phyloP scores from a whole-genome alignment of 176 grass and related monocot genomes.

The Elaeis guineensis region DNA sequence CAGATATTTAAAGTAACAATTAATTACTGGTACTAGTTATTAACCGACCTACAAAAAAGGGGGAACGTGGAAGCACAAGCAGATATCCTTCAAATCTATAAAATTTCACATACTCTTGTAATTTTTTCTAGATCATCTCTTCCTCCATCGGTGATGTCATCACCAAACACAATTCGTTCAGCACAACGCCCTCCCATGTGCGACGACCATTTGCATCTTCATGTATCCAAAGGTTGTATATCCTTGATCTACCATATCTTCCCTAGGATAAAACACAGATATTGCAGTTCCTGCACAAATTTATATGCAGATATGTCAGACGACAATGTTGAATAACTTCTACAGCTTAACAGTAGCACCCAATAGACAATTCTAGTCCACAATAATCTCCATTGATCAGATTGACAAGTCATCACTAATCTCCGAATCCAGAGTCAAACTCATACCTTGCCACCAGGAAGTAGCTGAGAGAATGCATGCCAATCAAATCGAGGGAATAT shows the following conservation, averaged over 20 bases:
- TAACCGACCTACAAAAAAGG: no score
- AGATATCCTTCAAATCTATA: background rate
- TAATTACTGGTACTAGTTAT: no score
- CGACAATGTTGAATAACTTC: no score
- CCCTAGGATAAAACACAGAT: constrained; percentile 34
- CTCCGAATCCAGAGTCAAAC: background rate
- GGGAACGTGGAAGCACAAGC: no score
- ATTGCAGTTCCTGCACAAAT: constrained; percentile 27
- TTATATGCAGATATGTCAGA: background rate
- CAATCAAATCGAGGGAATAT: constrained; percentile 35
- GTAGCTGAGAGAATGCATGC: constrained; percentile 41
- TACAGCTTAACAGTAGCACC: no score
- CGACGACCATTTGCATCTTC: constrained; percentile 40
- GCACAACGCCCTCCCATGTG: constrained; percentile 34
- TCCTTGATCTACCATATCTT: constrained; percentile 30
- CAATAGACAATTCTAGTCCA: no score
- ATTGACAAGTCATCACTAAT: no score
- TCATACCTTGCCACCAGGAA: constrained; percentile 32
- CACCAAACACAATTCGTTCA: constrained; percentile 30
- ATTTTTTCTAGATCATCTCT: constrained; percentile 34
- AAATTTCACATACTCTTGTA: constrained; percentile 20
- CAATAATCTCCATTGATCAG: no score
- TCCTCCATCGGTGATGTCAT: constrained; percentile 33
- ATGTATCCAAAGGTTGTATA: constrained; percentile 30
- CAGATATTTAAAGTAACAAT: no score